Percentiles rank a stretch among this genome's conserved stretches.
phyloP scores from a whole-genome alignment of 1,139 yeast species.

The Scheffersomyces illinoinensis region DNA sequence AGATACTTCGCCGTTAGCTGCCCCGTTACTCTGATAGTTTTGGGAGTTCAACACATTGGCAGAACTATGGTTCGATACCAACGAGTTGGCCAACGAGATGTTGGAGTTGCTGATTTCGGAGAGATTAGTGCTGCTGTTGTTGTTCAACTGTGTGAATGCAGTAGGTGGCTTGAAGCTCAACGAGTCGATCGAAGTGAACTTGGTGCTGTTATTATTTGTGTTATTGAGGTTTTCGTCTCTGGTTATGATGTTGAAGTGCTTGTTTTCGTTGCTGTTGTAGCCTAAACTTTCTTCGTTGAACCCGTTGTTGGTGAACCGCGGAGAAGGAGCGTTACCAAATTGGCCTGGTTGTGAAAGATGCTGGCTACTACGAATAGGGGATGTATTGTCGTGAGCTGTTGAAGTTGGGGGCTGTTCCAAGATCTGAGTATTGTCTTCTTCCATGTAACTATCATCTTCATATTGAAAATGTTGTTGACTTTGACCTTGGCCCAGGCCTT shows the following conservation, averaged over 20 bases:
- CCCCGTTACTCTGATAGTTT: background rate
- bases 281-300: constrained; percentile 13
- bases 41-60: constrained; percentile 8
- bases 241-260: constrained; percentile 4
- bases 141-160: constrained; percentile 46
- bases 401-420: constrained; percentile 18
- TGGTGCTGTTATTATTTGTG: constrained; percentile 11
- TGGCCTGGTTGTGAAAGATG: constrained; percentile 10
- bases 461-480: constrained; percentile 10
- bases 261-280: constrained; percentile 11
- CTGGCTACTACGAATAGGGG: constrained; percentile 6
- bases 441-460: constrained; percentile 41
- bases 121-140: constrained; percentile 42
- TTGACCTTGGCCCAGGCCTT: constrained; percentile 11
- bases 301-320: constrained; percentile 23
- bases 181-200: constrained; percentile 43
- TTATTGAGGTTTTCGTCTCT: constrained; percentile 5
- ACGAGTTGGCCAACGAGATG: constrained; percentile 25
- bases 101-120: constrained; percentile 33
- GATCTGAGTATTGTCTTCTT: constrained; percentile 34
- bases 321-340: constrained; percentile 18
- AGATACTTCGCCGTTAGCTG: background rate
- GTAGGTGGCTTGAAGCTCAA: constrained; percentile 44
- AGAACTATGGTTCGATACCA: constrained; percentile 24
- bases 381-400: constrained; percentile 4